Evolutionary conservation across 1,284 basidiomycete species (phyloP).

Genomic region (Trametes versicolor): DNA sequence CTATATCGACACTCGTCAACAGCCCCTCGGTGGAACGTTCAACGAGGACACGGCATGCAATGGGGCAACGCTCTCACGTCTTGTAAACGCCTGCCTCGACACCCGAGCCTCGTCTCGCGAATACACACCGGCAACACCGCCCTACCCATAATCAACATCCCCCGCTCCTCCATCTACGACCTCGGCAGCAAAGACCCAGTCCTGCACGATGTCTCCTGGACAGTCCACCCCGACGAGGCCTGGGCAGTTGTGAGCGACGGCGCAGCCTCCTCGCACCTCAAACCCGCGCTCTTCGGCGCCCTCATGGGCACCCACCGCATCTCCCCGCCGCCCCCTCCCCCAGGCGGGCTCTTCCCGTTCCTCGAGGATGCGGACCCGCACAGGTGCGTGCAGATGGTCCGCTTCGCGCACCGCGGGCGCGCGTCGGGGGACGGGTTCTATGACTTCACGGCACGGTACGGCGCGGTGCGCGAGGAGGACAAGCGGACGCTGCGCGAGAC

Average conservation of each 20-base stretch:
- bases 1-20: no score
- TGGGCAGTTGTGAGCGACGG: slow-evolving; percentile 42
- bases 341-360: slow-evolving; percentile 80
- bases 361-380: slow-evolving; percentile 60
- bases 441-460: slow-evolving; percentile 92
- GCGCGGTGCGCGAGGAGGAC: slow-evolving; percentile 86
- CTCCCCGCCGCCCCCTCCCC: slow-evolving; percentile 63
- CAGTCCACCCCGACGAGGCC: slow-evolving; percentile 38
- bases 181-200: slow-evolving; percentile 38
- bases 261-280: slow-evolving; percentile 32
- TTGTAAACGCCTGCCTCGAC: slow-evolving; percentile 13
- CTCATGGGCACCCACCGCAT: slow-evolving; percentile 77
- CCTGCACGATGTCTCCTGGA: slow-evolving; percentile 41
- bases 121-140: slow-evolving; percentile 13
- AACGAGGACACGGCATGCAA: slow-evolving; percentile 15
- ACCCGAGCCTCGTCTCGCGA: slow-evolving; percentile 19
- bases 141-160: slow-evolving; percentile 40
- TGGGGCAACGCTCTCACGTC: slow-evolving; percentile 7
- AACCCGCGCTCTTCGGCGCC: slow-evolving; percentile 46
- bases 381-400: slow-evolving; percentile 69
- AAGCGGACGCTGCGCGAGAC: slow-evolving; percentile 75
- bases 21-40: background rate
- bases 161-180: slow-evolving; percentile 41
- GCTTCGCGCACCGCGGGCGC: slow-evolving; percentile 74
- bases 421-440: slow-evolving; percentile 80